Evolutionary conservation across 83 land plant species (phyloP), one percentile per base, ranked within the genome.

Genomic region (Thuja plicata): DNA sequence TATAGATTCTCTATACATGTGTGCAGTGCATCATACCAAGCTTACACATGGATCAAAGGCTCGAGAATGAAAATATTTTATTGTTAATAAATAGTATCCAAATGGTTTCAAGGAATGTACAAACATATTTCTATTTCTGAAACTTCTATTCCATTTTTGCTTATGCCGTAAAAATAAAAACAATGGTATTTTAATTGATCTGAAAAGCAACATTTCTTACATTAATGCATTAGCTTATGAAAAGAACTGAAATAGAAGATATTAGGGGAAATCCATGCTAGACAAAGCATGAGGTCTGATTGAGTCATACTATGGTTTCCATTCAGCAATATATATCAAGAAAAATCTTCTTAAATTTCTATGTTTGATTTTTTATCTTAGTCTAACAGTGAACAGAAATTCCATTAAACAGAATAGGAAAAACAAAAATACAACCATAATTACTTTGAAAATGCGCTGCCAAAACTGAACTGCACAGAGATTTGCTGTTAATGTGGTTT

Each of bases 401-500:
- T 11, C 32, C 45, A 54, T 41, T 84, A 38, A 10, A 21, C 32
- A 21, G 46, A 86, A 37, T 50, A 50, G 13, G 52, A 50, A 50
- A 50, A 10, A 52, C 1, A 38, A 24, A 12, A 38, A 66, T 73
- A 35, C 8, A 73, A 88, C 52, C 37, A 83, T 35, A 70, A 66
- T 85, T 89, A 96, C 97, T 95, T 96, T 95, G 77, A 94, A 94
- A 85, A 90, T 89, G 27, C 92, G 92, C 87, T 95, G 95, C 97
- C 97, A 96, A 87, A 96, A 96, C 91, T 95, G 93, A 88, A 83
- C 91, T 73, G 97, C 96, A 89, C 92, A 90, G 8, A 96, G 89
- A 88, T 96, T 96, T 60, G 91, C 95, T 87, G 94, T 89, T 9
- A 88, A 78, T 60, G 27, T 62, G 89, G 48, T 85, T 94, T 93